phyloP scores from a whole-genome alignment of 306 rosid genomes.

The Cicer judaicum region DNA sequence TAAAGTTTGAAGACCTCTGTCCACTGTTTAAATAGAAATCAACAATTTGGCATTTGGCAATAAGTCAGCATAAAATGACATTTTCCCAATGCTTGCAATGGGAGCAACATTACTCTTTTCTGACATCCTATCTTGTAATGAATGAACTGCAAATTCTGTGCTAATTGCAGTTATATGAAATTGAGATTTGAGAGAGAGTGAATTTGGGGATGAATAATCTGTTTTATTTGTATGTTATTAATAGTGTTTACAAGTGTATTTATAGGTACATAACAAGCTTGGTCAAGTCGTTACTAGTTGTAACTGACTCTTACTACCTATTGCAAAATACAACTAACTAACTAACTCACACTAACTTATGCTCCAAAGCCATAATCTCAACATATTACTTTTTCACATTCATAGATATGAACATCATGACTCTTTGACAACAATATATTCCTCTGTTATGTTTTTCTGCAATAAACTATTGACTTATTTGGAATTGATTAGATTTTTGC shows the following conservation, averaged over 20 bases:
- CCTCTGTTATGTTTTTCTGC: not conserved
- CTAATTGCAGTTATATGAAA: no score
- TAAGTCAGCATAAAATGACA: not conserved
- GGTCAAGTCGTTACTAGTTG: no score
- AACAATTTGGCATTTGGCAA: not conserved
- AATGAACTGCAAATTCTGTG: no score
- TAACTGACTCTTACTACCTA: no score
- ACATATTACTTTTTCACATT: not conserved
- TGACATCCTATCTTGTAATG: not conserved
- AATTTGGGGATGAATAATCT: no score
- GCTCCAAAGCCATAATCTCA: not conserved
- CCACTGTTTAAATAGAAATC: not conserved
- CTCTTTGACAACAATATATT: conserved; percentile 5
- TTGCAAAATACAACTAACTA: no score
- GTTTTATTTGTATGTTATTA: no score
- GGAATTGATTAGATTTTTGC: conserved; percentile 12
- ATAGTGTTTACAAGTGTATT: no score
- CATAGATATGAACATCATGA: not conserved
- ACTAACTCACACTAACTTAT: no score
- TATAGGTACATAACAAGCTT: no score
- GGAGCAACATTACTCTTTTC: not conserved
- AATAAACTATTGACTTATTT: not conserved
- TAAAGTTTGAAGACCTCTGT: not conserved
- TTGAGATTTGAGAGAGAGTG: no score
- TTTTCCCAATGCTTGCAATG: not conserved